phyloP scores from a whole-genome alignment of 1,284 basidiomycete genomes.

The Ceratobasidium sp. region DNA sequence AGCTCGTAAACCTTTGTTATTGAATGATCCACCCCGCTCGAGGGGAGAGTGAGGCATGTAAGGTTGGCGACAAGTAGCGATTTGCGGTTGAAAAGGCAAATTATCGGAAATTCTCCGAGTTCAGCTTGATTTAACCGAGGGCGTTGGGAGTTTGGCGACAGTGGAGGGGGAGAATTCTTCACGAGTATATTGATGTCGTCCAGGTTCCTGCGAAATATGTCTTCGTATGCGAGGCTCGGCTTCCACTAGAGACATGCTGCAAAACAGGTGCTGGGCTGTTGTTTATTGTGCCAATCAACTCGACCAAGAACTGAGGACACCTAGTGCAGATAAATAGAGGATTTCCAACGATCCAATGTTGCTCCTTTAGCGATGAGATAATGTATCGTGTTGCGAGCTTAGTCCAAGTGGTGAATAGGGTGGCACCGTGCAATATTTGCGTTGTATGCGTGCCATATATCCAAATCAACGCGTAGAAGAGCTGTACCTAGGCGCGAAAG shows the following conservation, averaged over 20 bases:
- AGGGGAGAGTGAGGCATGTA: not conserved
- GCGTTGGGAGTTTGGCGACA: not conserved
- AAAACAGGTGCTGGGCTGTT: not conserved
- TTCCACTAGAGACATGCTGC: constrained; percentile 1
- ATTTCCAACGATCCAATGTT: not conserved
- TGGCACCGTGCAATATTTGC: not conserved
- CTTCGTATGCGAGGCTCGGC: not conserved
- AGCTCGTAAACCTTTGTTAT: no score
- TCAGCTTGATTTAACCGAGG: not conserved
- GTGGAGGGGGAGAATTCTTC: not conserved
- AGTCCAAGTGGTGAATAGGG: not conserved
- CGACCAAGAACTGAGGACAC: not conserved
- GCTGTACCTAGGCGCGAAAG: no score
- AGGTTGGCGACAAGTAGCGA: not conserved
- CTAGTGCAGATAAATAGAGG: not conserved
- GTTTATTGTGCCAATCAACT: not conserved
- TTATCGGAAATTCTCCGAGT: not conserved
- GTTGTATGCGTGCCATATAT: not conserved
- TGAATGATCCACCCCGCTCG: no score
- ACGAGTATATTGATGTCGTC: not conserved
- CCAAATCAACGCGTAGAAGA: not conserved
- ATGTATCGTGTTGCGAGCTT: not conserved
- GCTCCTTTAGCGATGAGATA: not conserved
- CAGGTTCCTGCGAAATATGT: no score
- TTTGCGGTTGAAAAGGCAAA: not conserved